These are phyloP conservation scores for Tricholoma hemisulphureum DNA, from an alignment of 768 basidiomycete genomes.

Conservation along the genomic window DNA sequence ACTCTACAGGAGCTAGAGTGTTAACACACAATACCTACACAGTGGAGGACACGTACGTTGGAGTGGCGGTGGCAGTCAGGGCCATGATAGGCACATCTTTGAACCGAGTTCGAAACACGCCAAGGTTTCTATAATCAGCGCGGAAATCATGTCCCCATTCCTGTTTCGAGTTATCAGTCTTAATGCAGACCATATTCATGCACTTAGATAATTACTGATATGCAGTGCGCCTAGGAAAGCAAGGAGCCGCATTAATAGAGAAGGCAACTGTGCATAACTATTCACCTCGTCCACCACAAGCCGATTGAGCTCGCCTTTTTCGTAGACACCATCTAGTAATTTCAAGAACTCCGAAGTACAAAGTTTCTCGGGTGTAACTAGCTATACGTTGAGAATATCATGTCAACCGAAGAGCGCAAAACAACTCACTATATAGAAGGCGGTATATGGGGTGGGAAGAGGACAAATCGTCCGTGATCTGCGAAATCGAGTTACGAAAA, in stretches of 20 bases:
- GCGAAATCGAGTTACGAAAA: not conserved
- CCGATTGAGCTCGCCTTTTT: conserved; percentile 60
- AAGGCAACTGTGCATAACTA: not conserved
- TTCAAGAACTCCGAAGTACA: conserved; percentile 51
- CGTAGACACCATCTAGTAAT: conserved; percentile 49
- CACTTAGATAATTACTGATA: conserved; percentile 52
- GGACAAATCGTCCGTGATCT: conserved; percentile 64
- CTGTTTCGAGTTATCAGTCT: conserved; percentile 31
- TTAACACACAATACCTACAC: not conserved
- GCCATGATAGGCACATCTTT: conserved; percentile 82
- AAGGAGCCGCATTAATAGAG: conserved; percentile 1
- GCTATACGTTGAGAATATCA: not conserved
- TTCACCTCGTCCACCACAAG: conserved; percentile 79
- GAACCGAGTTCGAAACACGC: conserved; percentile 65
- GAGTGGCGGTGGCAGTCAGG: conserved; percentile 79
- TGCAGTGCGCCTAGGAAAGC: conserved; percentile 67
- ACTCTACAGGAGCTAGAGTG: conserved; percentile 46
- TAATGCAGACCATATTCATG: not conserved
- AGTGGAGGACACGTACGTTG: conserved; percentile 44
- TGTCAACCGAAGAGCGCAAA: not conserved
- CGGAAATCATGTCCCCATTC: conserved; percentile 89
- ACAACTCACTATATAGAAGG: conserved; percentile 67
- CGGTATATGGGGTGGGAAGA: conserved; percentile 58
- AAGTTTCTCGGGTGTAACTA: conserved; percentile 79
- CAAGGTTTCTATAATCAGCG: conserved; percentile 68